Percentiles rank a stretch among this genome's conserved stretches.
These are phyloP conservation scores for Rutidosis leptorrhynchoides DNA, from an alignment of 129 eudicot species.

Conservation along the genomic window DNA sequence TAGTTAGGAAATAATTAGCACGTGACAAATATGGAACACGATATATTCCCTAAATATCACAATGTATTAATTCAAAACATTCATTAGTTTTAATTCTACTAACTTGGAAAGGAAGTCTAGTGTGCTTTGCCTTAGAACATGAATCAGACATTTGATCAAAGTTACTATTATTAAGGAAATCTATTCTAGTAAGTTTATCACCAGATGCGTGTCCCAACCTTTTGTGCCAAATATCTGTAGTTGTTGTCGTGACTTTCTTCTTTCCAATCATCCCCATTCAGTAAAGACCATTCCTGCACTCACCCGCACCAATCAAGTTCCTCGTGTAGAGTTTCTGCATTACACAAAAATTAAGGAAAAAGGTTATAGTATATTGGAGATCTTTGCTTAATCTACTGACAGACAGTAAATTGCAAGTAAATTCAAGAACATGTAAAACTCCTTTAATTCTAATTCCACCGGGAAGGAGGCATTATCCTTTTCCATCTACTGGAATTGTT, in stretches of 20 bases:
- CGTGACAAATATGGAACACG: no score
- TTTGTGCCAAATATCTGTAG: neutral
- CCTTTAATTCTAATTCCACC: neutral
- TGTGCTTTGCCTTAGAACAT: no score
- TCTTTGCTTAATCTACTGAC: neutral
- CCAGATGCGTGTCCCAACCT: neutral
- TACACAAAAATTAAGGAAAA: no score
- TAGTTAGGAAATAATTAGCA: no score
- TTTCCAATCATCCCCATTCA: neutral
- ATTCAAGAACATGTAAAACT: neutral
- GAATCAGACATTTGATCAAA: no score
- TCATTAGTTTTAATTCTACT: no score
- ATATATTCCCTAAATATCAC: no score
- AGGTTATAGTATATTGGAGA: neutral
- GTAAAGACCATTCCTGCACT: neutral
- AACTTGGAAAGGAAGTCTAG: no score
- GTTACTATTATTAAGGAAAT: no score
- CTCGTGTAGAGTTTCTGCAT: neutral
- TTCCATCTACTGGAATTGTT: neutral
- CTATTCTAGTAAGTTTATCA: no score
- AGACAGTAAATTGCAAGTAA: neutral
- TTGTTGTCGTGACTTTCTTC: neutral
- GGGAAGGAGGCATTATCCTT: neutral
- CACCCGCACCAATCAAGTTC: neutral
- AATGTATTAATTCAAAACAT: no score